phyloP scores from a whole-genome alignment of 179 eudicot species.

The Silene noctiflora region DNA sequence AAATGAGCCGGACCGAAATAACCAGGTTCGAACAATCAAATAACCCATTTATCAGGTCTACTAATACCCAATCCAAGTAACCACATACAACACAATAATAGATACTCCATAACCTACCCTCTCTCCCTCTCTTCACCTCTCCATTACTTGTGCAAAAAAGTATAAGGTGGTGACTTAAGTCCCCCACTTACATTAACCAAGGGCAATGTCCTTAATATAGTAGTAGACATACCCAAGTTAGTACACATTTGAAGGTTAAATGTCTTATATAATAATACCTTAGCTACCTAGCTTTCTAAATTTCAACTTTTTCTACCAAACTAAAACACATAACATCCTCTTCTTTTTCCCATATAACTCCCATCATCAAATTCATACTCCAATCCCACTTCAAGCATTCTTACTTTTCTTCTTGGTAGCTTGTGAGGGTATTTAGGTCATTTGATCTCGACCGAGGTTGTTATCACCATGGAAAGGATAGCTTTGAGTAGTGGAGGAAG shows the following conservation, averaged over 20 bases:
- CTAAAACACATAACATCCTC: neutral
- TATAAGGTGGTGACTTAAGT: no score
- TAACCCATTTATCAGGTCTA: no score
- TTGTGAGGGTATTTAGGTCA: neutral
- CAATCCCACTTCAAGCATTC: constrained; percentile 5
- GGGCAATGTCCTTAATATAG: constrained; percentile 22
- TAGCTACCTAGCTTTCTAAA: constrained; percentile 11
- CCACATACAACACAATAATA: no score
- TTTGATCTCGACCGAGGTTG: neutral
- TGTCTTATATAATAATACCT: constrained; percentile 8
- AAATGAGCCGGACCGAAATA: no score
- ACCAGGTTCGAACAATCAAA: no score
- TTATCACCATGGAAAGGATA: constrained; percentile 33
- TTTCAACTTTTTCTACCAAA: constrained; percentile 15
- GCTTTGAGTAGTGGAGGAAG: constrained; percentile 27
- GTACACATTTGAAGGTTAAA: constrained; percentile 14
- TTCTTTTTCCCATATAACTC: neutral
- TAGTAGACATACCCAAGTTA: constrained; percentile 18
- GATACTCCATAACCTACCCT: no score
- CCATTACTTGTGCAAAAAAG: no score
- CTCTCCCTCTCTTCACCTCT: no score
- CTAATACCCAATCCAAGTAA: no score
- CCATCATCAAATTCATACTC: constrained; percentile 10
- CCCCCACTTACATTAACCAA: constrained; percentile 17
- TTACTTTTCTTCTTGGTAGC: neutral